phyloP scores from a whole-genome alignment of 371 early-diverging fungal genomes.

The Enterospora canceri region DNA sequence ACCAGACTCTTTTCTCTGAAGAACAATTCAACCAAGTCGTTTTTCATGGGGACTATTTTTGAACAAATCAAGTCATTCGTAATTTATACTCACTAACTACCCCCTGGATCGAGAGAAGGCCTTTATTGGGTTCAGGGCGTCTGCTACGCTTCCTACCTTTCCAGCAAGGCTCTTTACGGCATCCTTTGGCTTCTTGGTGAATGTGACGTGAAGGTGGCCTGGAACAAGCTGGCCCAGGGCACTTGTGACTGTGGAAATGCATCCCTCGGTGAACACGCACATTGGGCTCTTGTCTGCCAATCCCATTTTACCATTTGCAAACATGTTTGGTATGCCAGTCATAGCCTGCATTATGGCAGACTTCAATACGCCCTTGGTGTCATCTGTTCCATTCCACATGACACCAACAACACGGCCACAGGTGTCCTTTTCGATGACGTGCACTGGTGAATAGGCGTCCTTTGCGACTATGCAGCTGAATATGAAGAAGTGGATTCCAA shows the following conservation, averaged over 20 bases:
- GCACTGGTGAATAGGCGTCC: neutral
- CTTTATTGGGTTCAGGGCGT: too few species aligned
- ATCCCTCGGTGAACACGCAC: constrained; percentile 22
- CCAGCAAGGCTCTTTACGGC: neutral
- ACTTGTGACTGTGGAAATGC: constrained; percentile 9
- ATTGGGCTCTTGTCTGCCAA: neutral
- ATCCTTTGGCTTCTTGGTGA: neutral
- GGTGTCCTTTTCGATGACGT: constrained; percentile 14
- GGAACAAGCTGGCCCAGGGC: neutral
- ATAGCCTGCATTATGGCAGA: constrained; percentile 39
- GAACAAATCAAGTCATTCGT: neutral
- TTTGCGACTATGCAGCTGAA: constrained; percentile 29
- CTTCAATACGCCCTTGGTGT: constrained; percentile 36
- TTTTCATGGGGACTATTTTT: constrained; percentile 10
- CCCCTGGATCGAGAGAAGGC: too few species aligned
- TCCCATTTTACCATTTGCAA: constrained; percentile 14
- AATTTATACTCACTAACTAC: too few species aligned
- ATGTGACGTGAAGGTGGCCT: neutral
- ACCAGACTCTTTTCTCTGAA: constrained; percentile 90
- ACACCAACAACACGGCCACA: constrained; percentile 45
- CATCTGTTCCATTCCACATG: constrained; percentile 40
- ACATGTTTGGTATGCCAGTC: constrained; percentile 23
- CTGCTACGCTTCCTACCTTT: too few species aligned
- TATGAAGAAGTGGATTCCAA: constrained; percentile 43
- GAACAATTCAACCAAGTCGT: constrained; percentile 75